phyloP scores from a whole-genome alignment of 2,329 filamentous ascomycete species.

The Penicillium nordicum region DNA sequence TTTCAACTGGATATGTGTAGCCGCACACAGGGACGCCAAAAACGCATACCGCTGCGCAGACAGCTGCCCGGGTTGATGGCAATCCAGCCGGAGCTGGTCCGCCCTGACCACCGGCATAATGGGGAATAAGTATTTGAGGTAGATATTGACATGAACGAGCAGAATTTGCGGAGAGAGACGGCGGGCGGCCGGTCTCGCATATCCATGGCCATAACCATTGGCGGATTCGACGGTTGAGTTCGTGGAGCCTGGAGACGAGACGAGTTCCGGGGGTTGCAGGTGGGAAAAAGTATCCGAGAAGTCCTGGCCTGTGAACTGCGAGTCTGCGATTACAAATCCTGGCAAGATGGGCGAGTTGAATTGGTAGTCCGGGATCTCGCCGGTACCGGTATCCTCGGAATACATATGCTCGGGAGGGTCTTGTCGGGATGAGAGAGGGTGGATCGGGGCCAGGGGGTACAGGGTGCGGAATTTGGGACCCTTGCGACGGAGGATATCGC shows the following conservation, averaged over 20 bases:
- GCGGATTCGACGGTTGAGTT: slow-evolving; percentile 31
- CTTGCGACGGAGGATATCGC: slow-evolving; percentile 38
- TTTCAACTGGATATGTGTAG: slow-evolving; percentile 46
- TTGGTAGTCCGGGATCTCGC: slow-evolving; percentile 15
- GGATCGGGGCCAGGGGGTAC: slow-evolving; percentile 37
- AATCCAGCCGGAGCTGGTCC: slow-evolving; percentile 35
- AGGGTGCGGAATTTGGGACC: slow-evolving; percentile 40
- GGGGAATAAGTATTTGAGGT: slow-evolving; percentile 42
- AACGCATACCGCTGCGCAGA: slow-evolving; percentile 40
- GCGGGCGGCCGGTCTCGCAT: slow-evolving; percentile 11
- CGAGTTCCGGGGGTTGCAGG: slow-evolving; percentile 30
- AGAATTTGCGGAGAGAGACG: slow-evolving; percentile 35
- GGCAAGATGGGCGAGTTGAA: slow-evolving; percentile 29
- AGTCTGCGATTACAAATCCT: slow-evolving; percentile 23
- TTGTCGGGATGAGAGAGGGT: slow-evolving; percentile 23
- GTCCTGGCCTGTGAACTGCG: slow-evolving; percentile 24
- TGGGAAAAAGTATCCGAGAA: slow-evolving; percentile 28
- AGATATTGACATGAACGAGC: slow-evolving; percentile 41
- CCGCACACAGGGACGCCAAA: slow-evolving; percentile 41
- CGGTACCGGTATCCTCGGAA: slow-evolving; percentile 15
- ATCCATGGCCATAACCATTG: slow-evolving; percentile 5
- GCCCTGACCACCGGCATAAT: slow-evolving; percentile 44
- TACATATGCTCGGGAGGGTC: slow-evolving; percentile 17
- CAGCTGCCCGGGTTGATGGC: slow-evolving; percentile 54
- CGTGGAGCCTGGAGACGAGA: slow-evolving; percentile 35